Percentiles rank a stretch among this genome's conserved stretches.
Conservation (phyloP, 176 grass and related monocot species). For the Aechmea fasciata region DNA sequence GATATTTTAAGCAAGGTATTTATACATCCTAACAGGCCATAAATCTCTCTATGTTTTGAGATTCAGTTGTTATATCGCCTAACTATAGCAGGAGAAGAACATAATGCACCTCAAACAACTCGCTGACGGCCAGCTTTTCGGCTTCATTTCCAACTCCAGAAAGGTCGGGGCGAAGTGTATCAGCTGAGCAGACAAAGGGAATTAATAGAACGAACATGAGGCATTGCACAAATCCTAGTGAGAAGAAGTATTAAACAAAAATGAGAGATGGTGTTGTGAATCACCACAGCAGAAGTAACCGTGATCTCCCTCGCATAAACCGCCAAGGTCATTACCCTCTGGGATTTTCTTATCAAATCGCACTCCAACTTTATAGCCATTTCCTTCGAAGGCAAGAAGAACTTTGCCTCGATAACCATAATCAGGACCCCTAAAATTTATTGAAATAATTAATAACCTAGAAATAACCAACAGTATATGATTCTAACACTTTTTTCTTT, state of each 20-base stretch:
- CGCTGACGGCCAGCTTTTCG: constrained; percentile 74
- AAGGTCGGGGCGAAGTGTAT: constrained; percentile 63
- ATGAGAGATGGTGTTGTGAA: constrained; percentile 14
- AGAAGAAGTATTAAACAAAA: constrained; percentile 11
- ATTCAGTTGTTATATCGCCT: no score
- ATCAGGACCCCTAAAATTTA: constrained; percentile 60
- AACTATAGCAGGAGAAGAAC: no score
- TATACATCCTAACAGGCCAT: no score
- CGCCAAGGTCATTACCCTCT: constrained; percentile 97
- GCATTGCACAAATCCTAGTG: constrained; percentile 8
- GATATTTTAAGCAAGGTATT: no score
- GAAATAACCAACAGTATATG: neutral
- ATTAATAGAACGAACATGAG: constrained; percentile 7
- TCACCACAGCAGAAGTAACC: constrained; percentile 94
- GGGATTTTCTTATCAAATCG: constrained; percentile 89
- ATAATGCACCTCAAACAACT: constrained; percentile 71
- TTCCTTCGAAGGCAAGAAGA: constrained; percentile 95
- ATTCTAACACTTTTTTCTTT: neutral
- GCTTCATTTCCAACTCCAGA: constrained; percentile 41
- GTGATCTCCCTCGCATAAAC: constrained; percentile 90
- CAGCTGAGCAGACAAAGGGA: constrained; percentile 33
- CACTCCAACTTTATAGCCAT: constrained; percentile 93
- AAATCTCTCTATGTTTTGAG: no score
- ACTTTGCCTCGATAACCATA: constrained; percentile 81
- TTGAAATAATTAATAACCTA: neutral